Evolutionary conservation across 1,139 yeast species (phyloP), one percentile per base, ranked within the genome.

Genomic region (Protomyces gravidus): DNA sequence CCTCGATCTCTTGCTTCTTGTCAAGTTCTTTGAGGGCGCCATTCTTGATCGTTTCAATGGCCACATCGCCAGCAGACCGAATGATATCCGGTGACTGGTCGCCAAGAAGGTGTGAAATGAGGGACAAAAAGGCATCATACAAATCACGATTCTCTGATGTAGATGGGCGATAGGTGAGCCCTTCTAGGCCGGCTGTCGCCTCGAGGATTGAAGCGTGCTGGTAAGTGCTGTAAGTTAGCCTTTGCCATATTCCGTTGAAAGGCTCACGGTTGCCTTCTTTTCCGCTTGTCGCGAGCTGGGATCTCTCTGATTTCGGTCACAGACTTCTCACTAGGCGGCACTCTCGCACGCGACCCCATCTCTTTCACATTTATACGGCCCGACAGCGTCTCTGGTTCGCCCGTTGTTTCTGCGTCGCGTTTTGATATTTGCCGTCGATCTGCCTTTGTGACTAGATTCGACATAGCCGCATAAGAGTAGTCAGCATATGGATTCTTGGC

Each of bases 391-490:
- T 80, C 80, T 0, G 96, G 96, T 50, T 78, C 81, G 15, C 85
- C 82, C 51, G 76, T 70, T 7, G 76, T 78, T 9, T 80, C 81
- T 61, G 80, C 82, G 55, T 73, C 75, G 40, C 75, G 73, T 17
- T 75, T 69, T 42, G 72, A 74, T 45, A 81, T 67, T 53, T 78
- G 72, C 58, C 83, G 70, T 62, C 79, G 76, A 66, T 83, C 88
- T 64, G 80, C 79, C 63, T 79, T 77, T 36, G 84, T 76, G 65
- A 86, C 90, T 74, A 84, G 84, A 68, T 84, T 86, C 60, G 95
- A 80, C 89, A 86, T 84, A 68, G 80, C 86, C 59, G 62, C 65
- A 57, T 62, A 62, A 3, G 56, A 52, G 25, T 52, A 52, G 56
- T 42, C 56, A 15, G 56, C 56, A 27, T 42, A 52, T 28, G 33